A percentile compares a stretch with the other conserved stretches of the same genome.
Evolutionary conservation across 1,139 yeast genomes (phyloP).

Genomic region (Eremothecium cymbalariae): DNA sequence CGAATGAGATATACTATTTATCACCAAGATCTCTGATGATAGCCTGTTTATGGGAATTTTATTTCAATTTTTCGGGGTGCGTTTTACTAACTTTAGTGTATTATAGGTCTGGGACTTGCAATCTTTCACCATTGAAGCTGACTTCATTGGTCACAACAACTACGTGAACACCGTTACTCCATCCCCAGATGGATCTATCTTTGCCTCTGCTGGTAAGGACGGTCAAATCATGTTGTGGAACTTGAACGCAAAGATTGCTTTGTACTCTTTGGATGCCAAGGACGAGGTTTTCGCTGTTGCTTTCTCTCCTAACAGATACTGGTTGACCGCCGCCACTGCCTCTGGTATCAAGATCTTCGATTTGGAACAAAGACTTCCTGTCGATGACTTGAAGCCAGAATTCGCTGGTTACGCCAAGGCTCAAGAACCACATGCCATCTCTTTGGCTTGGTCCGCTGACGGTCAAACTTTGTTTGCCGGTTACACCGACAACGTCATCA

Average conservation of each 20-base stretch:
- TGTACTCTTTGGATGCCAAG: conserved; percentile 92
- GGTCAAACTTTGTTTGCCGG: conserved; percentile 99
- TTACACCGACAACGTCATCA: conserved; percentile 98
- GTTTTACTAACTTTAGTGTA: conserved; percentile 12
- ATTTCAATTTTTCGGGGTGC: conserved; percentile 3
- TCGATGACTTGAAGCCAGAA: conserved; percentile 99
- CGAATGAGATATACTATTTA: conserved; percentile 91
- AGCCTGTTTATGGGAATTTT: background rate
- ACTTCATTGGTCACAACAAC: conserved; percentile 99
- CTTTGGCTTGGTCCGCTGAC: conserved; percentile 99
- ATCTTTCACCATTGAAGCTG: conserved; percentile 85
- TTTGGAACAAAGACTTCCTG: conserved; percentile 90
- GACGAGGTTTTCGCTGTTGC: conserved; percentile 98
- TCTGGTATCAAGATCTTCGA: conserved; percentile 97
- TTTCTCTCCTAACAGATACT: conserved; percentile 99
- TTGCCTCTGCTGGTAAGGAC: conserved; percentile 99
- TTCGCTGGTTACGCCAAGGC: conserved; percentile 84
- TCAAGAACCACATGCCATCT: conserved; percentile 97
- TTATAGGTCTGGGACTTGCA: conserved; percentile 67
- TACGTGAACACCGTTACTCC: conserved; percentile 96
- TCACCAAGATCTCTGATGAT: conserved; percentile 98
- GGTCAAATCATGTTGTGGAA: conserved; percentile 99
- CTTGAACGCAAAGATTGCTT: conserved; percentile 77
- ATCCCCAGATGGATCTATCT: conserved; percentile 99
- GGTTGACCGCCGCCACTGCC: conserved; percentile 99